Percentiles rank a stretch among this genome's conserved stretches.
These are phyloP conservation scores for Backusella tuberculispora DNA, from an alignment of 192 early-diverging fungal genomes.

Conservation along the genomic window DNA sequence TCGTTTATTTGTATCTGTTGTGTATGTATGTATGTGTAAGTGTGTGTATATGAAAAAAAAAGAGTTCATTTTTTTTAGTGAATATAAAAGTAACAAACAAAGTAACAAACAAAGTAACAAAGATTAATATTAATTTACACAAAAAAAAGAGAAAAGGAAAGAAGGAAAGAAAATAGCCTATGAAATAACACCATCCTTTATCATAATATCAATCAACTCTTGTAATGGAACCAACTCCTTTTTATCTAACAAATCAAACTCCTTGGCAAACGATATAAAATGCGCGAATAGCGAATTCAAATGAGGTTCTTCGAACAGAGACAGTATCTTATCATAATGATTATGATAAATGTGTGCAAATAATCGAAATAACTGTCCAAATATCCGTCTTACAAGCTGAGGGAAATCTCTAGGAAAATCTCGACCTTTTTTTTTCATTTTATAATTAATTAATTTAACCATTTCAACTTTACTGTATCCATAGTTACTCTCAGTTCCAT, in stretches of 20 bases:
- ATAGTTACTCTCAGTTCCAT: background rate
- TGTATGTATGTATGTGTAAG: background rate
- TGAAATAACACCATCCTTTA: conserved; percentile 36
- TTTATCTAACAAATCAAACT: conserved; percentile 92
- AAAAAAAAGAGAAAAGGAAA: background rate
- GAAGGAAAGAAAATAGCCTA: background rate
- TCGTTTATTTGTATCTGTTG: background rate
- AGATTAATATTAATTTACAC: background rate
- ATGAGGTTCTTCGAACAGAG: conserved; percentile 83
- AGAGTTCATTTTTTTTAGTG: too few relatives aligned
- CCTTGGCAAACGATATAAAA: conserved; percentile 90
- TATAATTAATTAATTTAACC: too few relatives aligned
- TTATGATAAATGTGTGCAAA: conserved; percentile 94
- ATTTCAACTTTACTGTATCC: too few relatives aligned
- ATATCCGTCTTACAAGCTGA: conserved; percentile 69
- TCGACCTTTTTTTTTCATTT: conserved; percentile 49
- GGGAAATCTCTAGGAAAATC: conserved; percentile 80
- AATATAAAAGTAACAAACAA: too few relatives aligned
- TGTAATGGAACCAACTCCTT: conserved; percentile 88
- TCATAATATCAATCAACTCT: conserved; percentile 69
- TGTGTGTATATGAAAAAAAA: background rate
- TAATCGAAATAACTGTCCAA: conserved; percentile 86
- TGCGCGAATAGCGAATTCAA: conserved; percentile 98
- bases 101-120: background rate
- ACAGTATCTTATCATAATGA: conserved; percentile 88